These are phyloP conservation scores for Termitomyces sp. DNA, from an alignment of 768 basidiomycete species.

Conservation along the genomic window DNA sequence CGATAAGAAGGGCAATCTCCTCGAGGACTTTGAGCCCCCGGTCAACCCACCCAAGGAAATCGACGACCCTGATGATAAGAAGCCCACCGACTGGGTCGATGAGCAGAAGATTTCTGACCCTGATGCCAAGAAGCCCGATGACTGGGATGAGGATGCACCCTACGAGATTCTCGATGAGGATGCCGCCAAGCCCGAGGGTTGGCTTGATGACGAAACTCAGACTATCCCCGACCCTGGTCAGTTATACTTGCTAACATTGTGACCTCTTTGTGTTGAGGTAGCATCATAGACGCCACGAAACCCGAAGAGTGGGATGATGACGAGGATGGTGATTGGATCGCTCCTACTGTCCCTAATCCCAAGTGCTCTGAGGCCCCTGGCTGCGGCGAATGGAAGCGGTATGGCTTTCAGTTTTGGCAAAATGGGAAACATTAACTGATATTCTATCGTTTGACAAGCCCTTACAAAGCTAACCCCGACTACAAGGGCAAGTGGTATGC, in stretches of 20 bases:
- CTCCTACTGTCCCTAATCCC: conserved; percentile 86
- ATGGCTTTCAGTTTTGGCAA: conserved; percentile 10
- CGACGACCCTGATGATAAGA: conserved; percentile 85
- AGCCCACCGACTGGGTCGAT: conserved; percentile 94
- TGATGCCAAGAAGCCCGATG: conserved; percentile 84
- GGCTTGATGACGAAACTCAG: conserved; percentile 86
- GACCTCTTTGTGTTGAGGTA: background rate
- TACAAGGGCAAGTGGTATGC: conserved; percentile 99
- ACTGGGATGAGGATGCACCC: conserved; percentile 98
- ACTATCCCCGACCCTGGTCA: conserved; percentile 82
- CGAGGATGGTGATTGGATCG: conserved; percentile 98
- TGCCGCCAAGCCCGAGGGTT: conserved; percentile 88
- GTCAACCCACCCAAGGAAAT: conserved; percentile 94
- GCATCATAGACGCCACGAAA: conserved; percentile 69
- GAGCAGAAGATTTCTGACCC: conserved; percentile 79
- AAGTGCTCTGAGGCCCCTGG: conserved; percentile 86
- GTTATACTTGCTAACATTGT: conserved; percentile 7
- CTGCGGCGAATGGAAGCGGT: conserved; percentile 93
- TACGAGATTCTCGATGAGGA: conserved; percentile 86
- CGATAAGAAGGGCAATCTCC: conserved; percentile 72
- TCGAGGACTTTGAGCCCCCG: conserved; percentile 89
- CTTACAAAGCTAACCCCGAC: conserved; percentile 83
- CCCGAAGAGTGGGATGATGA: conserved; percentile 99
- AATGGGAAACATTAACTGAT: background rate
- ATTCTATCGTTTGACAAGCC: conserved; percentile 40